Conservation (phyloP, 805 yeast genomes). For the Zygotorulaspora danielsina region DNA sequence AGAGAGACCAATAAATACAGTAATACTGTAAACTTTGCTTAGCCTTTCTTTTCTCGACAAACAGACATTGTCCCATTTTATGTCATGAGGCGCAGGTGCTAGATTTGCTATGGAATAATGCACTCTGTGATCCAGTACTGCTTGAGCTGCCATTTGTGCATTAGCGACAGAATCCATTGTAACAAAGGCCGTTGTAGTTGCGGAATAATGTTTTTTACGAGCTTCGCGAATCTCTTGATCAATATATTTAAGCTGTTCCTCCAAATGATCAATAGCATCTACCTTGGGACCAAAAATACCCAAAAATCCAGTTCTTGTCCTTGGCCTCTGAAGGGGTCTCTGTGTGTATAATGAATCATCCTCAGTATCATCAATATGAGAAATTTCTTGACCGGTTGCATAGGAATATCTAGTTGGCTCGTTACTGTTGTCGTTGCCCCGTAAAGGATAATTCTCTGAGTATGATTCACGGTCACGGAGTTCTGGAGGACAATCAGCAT, state of each 20-base stretch:
- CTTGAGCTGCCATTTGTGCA: constrained; percentile 96
- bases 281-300: constrained; percentile 65
- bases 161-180: constrained; percentile 94
- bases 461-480: constrained; percentile 22
- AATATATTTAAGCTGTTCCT: constrained; percentile 59
- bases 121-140: constrained; percentile 85
- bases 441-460: constrained; percentile 26
- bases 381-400: constrained; percentile 3
- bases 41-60: constrained; percentile 70
- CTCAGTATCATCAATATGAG: constrained; percentile 11
- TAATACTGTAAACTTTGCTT: constrained; percentile 43
- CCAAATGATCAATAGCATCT: constrained; percentile 77
- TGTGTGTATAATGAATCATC: constrained; percentile 27
- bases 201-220: constrained; percentile 63
- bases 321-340: constrained; percentile 51
- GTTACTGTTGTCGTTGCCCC: constrained; percentile 12
- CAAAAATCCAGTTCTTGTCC: constrained; percentile 51
- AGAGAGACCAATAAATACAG: constrained; percentile 41
- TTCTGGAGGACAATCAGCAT: constrained; percentile 32
- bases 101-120: constrained; percentile 73
- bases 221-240: constrained; percentile 68
- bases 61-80: constrained; percentile 88
- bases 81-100: constrained; percentile 96
- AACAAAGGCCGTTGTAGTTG: constrained; percentile 88
- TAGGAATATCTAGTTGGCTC: constrained; percentile 2